Evolutionary conservation across 31 red algal genomes (phyloP), one percentile per base, ranked within the genome.

Genomic region (Asparagopsis taxiformis): DNA sequence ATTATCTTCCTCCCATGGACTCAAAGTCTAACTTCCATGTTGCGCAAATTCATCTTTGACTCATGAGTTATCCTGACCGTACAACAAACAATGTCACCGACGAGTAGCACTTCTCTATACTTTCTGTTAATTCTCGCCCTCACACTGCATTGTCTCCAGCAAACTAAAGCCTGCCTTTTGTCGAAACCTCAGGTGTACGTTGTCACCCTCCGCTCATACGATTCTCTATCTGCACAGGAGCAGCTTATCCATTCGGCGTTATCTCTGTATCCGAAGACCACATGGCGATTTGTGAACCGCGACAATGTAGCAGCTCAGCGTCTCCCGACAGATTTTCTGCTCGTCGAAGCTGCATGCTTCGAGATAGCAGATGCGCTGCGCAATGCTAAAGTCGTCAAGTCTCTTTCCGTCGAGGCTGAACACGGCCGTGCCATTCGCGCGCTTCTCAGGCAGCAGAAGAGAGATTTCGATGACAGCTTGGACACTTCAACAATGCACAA

Each of bases 241-340:
- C 66, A 64, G 9, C 63, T 70, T n/a, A 17, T 90, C 23, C 62
- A 51, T 22, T 39, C 77, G 24, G 8, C 51, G 23, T 66, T 82
- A 1, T 39, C 48, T 52, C 35, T 82, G 0, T 38, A 34, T 9
- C 86, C 75, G 10, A 54, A 55, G 5, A 32, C 70, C 28, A 15
- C 66, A 28, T 90, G 31, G n/a, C 75, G 41, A 0, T 21, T 82
- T 31, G 34, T 75, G 13, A 52, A 6, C 10, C 75, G 86, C 38
- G 33, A 65, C 21, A 80, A 90, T 51, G 63, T 41, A 1, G 35
- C 58, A 23, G 70, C 77, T 5, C 58, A 20, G 19, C 39, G 67
- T 11, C 57, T 79, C 31, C 89, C 89, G 20, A 92, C 89, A 37
- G 89, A 92, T 65, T 92, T 92, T 59, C 31, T 85, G 31, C 37